Evolutionary conservation across 371 early-diverging fungal species (phyloP).

Genomic region (Fennellomyces sp.): DNA sequence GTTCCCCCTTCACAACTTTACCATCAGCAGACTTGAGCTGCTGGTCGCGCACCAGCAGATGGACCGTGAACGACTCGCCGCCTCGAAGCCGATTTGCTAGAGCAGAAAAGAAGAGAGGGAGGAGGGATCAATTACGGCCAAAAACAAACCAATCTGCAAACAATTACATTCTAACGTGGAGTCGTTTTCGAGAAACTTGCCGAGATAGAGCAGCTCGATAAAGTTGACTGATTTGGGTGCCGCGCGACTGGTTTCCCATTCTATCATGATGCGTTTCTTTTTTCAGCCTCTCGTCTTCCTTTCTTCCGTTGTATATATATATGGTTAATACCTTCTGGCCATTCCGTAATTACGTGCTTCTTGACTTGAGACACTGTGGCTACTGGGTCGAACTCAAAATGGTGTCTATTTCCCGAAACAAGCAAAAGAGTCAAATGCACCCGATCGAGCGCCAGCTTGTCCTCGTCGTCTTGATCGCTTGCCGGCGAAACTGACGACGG

Average conservation of each 20-base stretch:
- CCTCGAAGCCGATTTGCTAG: conserved; percentile 18
- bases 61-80: conserved; percentile 20
- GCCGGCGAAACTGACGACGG: conserved; percentile 1
- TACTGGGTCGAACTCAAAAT: conserved; percentile 23
- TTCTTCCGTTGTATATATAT: neutral
- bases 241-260: conserved; percentile 22
- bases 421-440: conserved; percentile 31
- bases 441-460: conserved; percentile 18
- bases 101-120: neutral
- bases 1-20: too few species aligned
- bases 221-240: conserved; percentile 15
- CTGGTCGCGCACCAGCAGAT: conserved; percentile 19
- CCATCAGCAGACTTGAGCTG: conserved; percentile 15
- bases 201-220: conserved; percentile 31
- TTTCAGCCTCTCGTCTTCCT: conserved; percentile 1
- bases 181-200: conserved; percentile 30
- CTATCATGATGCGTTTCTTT: conserved; percentile 11
- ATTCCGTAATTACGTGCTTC: conserved; percentile 20
- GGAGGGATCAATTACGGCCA: too few species aligned
- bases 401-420: conserved; percentile 31
- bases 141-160: too few species aligned
- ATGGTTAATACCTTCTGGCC: conserved; percentile 29
- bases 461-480: conserved; percentile 6
- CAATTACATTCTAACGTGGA: conserved; percentile 27
- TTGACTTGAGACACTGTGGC: conserved; percentile 27